Conservation (phyloP, 2,329 filamentous ascomycete genomes). For the Ampelomyces quisqualis region DNA sequence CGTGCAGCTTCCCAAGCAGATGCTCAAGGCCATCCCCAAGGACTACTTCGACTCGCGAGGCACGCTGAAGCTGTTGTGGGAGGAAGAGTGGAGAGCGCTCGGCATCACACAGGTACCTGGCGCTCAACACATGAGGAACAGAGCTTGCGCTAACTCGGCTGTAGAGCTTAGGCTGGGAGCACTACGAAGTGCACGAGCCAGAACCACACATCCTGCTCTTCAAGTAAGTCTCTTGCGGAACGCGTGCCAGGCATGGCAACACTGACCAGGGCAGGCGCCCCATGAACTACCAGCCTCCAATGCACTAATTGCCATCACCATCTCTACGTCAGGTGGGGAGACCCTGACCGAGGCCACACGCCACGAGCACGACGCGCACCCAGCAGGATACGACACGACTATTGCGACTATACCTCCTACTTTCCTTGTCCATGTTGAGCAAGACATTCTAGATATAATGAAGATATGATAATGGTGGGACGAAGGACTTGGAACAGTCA, state of each 20-base stretch:
- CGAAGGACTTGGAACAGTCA: constrained; percentile 22
- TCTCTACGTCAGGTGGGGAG: constrained; percentile 7
- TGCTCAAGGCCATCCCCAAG: constrained; percentile 95
- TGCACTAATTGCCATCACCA: constrained; percentile 34
- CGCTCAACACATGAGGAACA: background rate
- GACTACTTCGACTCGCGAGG: constrained; percentile 93
- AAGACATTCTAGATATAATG: constrained; percentile 38
- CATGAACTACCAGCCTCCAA: constrained; percentile 77
- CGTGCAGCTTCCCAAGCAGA: constrained; percentile 94
- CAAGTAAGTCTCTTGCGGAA: constrained; percentile 66
- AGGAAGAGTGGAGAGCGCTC: constrained; percentile 95
- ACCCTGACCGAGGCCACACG: background rate
- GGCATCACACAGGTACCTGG: constrained; percentile 86
- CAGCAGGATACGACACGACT: constrained; percentile 15
- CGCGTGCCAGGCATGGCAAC: background rate
- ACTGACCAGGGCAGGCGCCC: constrained; percentile 61
- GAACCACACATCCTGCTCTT: constrained; percentile 98
- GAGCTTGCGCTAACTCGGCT: constrained; percentile 10
- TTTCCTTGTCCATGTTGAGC: constrained; percentile 40
- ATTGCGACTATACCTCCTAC: constrained; percentile 22
- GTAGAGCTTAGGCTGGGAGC: constrained; percentile 97
- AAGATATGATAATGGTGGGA: constrained; percentile 43
- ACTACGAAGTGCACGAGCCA: constrained; percentile 98
- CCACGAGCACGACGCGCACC: constrained; percentile 2
- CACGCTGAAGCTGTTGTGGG: constrained; percentile 93